Evolutionary conservation across 2,329 filamentous ascomycete species (phyloP), one percentile per base, ranked within the genome.

Genomic region (Cercospora sp.): DNA sequence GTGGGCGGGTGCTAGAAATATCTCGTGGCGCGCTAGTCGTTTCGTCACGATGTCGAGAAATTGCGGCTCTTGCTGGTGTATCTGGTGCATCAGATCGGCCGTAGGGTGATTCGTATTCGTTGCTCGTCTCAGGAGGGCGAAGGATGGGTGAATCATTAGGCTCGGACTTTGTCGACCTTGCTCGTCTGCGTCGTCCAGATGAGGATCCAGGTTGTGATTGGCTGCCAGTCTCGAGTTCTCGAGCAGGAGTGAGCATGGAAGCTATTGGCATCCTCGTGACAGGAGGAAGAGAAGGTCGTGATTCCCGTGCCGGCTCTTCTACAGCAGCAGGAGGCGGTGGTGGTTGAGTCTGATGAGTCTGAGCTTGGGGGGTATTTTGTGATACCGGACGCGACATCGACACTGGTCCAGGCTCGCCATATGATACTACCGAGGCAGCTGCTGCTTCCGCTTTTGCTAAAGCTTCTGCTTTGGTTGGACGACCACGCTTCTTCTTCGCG

Each of bases 401-500:
- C 61, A 78, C 77, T 59, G 79, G 78, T 58, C 81, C 80, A 20
- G 76, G 70, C 67, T 82, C 79, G 9, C 78, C 80, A 42, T 77
- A 77, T 55, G 77, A 75, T 20, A 51, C 65, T 26, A n/a, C 31
- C 13, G 66, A 65, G 8, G 72, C 73, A 13, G 70, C 73, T 12
- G 69, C 71, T 63, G 80, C 80, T 63, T 80, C 79, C 33, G 79
- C 81, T 73, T 81, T 81, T 64, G 79, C 79, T 66, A 82, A 79
- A 45, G 80, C 79, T 71, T 83, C 81, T 65, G 80, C 81, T 68
- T 83, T 84, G 3, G 82, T 83, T 7, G 82, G 82, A 64, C 82
- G 77, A 31, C 82, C 82, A 63, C 82, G 78, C 73, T 83, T 83
- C 71, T 83, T 81, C 71, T 83, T 83, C 0, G 74, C 51, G 28